phyloP scores from a whole-genome alignment of 2,329 filamentous ascomycete genomes.

The Teratosphaeriaceae sp. region DNA sequence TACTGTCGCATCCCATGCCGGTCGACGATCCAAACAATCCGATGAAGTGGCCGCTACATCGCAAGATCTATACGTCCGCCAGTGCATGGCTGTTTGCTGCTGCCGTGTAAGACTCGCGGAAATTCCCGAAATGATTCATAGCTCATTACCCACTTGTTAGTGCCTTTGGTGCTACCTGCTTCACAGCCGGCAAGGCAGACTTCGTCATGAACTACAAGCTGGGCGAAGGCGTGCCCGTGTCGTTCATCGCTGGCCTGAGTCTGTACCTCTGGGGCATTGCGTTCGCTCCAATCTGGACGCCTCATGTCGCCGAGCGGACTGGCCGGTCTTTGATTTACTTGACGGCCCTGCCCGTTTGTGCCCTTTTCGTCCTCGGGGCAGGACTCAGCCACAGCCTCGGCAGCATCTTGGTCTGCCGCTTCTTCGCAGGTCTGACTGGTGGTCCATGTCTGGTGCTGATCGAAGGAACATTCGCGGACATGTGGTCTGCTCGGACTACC shows the following conservation, averaged over 20 bases:
- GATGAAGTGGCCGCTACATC: slow-evolving; percentile 11
- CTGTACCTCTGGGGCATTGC: slow-evolving; percentile 57
- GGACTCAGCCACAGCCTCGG: slow-evolving; percentile 47
- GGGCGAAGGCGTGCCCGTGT: slow-evolving; percentile 48
- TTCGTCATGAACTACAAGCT: slow-evolving; percentile 42
- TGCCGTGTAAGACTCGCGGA: slow-evolving; percentile 10
- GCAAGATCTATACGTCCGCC: slow-evolving; percentile 8
- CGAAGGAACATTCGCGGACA: slow-evolving; percentile 33
- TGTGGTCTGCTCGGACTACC: slow-evolving; percentile 21
- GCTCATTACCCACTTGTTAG: too few species aligned
- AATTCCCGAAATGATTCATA: too few species aligned
- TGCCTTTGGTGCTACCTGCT: slow-evolving; percentile 11
- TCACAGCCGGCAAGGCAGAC: slow-evolving; percentile 7
- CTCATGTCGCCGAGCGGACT: slow-evolving; percentile 52
- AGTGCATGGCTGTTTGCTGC: slow-evolving; percentile 8
- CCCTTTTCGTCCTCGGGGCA: slow-evolving; percentile 50
- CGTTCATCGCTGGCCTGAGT: slow-evolving; percentile 33
- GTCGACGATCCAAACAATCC: slow-evolving; percentile 10
- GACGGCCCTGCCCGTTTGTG: slow-evolving; percentile 39
- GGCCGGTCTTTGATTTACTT: slow-evolving; percentile 52
- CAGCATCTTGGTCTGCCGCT: slow-evolving; percentile 47
- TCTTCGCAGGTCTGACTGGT: slow-evolving; percentile 68
- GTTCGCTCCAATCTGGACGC: slow-evolving; percentile 59
- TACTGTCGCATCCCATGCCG: slow-evolving; percentile 9
- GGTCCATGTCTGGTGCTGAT: slow-evolving; percentile 46